phyloP scores from a whole-genome alignment of 352 stramenopile species.

The Pythium aphanidermatum region DNA sequence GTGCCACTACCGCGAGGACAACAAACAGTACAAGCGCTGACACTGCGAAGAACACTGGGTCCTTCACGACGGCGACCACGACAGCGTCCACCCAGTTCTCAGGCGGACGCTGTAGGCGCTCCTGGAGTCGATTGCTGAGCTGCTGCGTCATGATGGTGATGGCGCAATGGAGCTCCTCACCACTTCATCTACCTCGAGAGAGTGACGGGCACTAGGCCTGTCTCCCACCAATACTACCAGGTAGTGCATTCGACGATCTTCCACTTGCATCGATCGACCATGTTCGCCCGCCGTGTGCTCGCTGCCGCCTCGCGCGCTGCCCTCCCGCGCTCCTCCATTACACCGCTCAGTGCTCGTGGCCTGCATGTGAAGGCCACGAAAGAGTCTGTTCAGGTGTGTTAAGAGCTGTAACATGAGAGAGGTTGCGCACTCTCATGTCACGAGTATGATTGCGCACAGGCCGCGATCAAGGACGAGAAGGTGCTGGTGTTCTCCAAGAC shows the following conservation, averaged over 20 bases:
- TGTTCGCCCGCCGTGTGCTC: constrained; percentile 17
- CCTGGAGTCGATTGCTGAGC: constrained; percentile 7
- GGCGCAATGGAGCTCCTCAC: not conserved
- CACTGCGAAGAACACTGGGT: constrained; percentile 56
- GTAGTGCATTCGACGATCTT: no score
- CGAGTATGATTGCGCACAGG: constrained; percentile 4
- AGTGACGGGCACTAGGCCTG: no score
- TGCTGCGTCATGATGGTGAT: constrained; percentile 4
- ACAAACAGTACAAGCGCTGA: constrained; percentile 36
- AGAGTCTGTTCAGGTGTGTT: constrained; percentile 44
- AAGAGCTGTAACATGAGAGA: constrained; percentile 1
- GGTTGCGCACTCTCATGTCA: not conserved
- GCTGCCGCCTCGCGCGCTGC: constrained; percentile 7
- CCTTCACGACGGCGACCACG: constrained; percentile 48
- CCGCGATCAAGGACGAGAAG: constrained; percentile 54
- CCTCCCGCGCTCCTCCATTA: constrained; percentile 6
- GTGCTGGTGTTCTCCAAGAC: constrained; percentile 95
- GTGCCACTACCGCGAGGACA: constrained; percentile 37
- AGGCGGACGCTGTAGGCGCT: constrained; percentile 36
- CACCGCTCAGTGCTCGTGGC: constrained; percentile 21
- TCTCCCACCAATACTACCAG: no score
- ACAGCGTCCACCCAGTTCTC: constrained; percentile 62
- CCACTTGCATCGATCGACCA: not conserved
- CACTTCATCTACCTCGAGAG: constrained; percentile 2
- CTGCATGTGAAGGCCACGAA: constrained; percentile 61